Evolutionary conservation across 306 rosid species (phyloP).

Genomic region (Medicago arabica): DNA sequence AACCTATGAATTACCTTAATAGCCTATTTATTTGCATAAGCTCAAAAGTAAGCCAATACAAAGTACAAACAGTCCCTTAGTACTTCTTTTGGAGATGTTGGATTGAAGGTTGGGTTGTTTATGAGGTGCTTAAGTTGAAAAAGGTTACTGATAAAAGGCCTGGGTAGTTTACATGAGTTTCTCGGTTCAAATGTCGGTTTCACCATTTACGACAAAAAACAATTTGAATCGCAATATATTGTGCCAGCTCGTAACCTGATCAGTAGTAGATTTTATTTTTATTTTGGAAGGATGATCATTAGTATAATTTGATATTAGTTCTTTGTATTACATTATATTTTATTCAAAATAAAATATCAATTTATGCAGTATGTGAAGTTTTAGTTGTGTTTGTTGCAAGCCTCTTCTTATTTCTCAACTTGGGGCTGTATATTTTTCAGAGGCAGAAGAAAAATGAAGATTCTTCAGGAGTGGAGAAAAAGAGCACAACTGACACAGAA

Average conservation of each 20-base stretch:
- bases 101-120: constrained; percentile 1
- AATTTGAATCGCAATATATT: not conserved
- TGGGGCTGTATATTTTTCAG: constrained; percentile 46
- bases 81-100: not conserved
- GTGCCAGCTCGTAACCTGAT: not conserved
- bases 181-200: not conserved
- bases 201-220: not conserved
- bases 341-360: not conserved
- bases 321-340: constrained; percentile 17
- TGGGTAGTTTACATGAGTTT: not conserved
- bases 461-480: constrained; percentile 57
- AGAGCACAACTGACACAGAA: constrained; percentile 68
- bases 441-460: constrained; percentile 61
- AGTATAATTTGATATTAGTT: constrained; percentile 9
- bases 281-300: not conserved
- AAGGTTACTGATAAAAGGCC: not conserved
- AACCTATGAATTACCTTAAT: too few species aligned
- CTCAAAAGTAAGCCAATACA: too few species aligned
- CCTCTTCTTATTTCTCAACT: constrained; percentile 11
- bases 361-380: not conserved
- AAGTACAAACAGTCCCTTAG: too few species aligned
- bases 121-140: constrained; percentile 5
- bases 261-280: too few species aligned
- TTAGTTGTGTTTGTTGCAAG: not conserved
- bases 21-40: too few species aligned